These are phyloP conservation scores for Taphrina confusa DNA, from an alignment of 1,139 yeast genomes.

Conservation along the genomic window DNA sequence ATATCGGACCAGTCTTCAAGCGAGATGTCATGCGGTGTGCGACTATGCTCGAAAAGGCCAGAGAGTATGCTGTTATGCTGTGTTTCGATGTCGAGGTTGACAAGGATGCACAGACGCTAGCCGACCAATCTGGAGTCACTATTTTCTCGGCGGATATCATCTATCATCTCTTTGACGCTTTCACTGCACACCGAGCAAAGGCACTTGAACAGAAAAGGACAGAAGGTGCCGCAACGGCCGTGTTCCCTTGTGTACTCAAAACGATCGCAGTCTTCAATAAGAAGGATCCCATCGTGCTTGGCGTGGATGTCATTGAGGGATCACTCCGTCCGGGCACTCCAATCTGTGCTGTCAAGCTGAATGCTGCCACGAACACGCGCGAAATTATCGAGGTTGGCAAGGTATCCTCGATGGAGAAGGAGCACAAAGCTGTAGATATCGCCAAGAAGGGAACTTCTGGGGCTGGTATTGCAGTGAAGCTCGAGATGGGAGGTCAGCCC, in stretches of 20 bases:
- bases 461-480: slow-evolving; percentile 98
- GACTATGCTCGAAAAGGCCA: slow-evolving; percentile 94
- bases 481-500: slow-evolving; percentile 89
- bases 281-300: slow-evolving; percentile 98
- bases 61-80: slow-evolving; percentile 92
- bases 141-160: slow-evolving; percentile 95
- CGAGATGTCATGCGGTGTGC: slow-evolving; percentile 98
- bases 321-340: slow-evolving; percentile 89
- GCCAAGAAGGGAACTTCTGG: slow-evolving; percentile 94
- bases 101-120: slow-evolving; percentile 97
- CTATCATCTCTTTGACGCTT: slow-evolving; percentile 92
- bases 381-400: slow-evolving; percentile 54
- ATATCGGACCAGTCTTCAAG: slow-evolving; percentile 95
- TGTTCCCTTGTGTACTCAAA: slow-evolving; percentile 91
- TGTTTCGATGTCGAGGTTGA: slow-evolving; percentile 97
- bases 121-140: slow-evolving; percentile 85
- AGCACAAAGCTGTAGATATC: slow-evolving; percentile 75
- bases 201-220: slow-evolving; percentile 86
- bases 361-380: slow-evolving; percentile 78
- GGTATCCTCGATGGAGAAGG: slow-evolving; percentile 66
- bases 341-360: slow-evolving; percentile 86
- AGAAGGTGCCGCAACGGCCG: slow-evolving; percentile 84
- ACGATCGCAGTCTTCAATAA: slow-evolving; percentile 95
- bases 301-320: slow-evolving; percentile 96
- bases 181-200: slow-evolving; percentile 86